Evolutionary conservation across 192 early-diverging fungal genomes (phyloP).

Genomic region (Allomyces javanicus): DNA sequence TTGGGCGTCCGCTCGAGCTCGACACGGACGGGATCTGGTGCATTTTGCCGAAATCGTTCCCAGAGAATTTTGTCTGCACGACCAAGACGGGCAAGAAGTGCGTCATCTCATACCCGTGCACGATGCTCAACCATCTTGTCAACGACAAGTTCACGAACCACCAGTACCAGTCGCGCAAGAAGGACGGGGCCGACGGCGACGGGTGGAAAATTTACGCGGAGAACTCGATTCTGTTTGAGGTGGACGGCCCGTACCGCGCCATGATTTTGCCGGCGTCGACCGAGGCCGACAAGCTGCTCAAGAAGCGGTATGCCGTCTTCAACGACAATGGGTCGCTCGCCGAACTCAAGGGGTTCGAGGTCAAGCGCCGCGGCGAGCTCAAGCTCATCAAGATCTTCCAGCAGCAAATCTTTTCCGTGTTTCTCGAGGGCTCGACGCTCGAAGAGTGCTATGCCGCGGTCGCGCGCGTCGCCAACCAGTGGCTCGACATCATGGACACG

Average conservation of each 20-base stretch:
- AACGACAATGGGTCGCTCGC: constrained; percentile 83
- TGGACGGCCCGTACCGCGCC: constrained; percentile 92
- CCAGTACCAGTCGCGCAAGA: constrained; percentile 68
- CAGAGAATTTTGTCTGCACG: constrained; percentile 77
- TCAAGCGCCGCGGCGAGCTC: constrained; percentile 94
- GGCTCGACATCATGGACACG: constrained; percentile 83
- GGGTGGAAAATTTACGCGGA: constrained; percentile 36
- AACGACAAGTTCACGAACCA: constrained; percentile 91
- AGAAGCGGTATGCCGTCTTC: constrained; percentile 98
- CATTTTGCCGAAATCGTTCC: constrained; percentile 76
- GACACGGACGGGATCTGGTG: constrained; percentile 99
- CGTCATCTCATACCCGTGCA: constrained; percentile 87
- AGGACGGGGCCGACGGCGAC: constrained; percentile 11
- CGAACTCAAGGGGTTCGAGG: constrained; percentile 96
- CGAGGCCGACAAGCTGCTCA: constrained; percentile 86
- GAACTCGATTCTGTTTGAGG: constrained; percentile 97
- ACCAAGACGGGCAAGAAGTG: constrained; percentile 53
- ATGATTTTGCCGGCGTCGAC: constrained; percentile 94
- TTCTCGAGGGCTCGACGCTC: constrained; percentile 65
- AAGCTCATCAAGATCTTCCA: constrained; percentile 98
- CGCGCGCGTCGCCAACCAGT: constrained; percentile 73
- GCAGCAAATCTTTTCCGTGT: constrained; percentile 78
- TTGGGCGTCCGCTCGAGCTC: constrained; percentile 85
- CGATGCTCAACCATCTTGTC: constrained; percentile 94
- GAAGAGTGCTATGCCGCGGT: constrained; percentile 78